Evolutionary conservation across 176 grass and related monocot genomes (phyloP).

Genomic region (Elaeis guineensis): DNA sequence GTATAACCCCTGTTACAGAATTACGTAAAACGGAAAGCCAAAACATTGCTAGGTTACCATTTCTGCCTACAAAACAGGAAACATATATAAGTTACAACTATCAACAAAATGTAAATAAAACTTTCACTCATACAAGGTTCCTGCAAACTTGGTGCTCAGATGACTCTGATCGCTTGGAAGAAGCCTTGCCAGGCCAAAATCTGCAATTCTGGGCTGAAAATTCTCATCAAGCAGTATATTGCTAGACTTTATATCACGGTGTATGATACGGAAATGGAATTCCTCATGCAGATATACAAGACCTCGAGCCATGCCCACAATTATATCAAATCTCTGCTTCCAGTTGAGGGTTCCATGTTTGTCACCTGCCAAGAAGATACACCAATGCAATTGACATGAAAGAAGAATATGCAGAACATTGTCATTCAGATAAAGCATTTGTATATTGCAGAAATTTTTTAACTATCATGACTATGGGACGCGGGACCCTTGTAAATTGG

Average conservation of each 20-base stretch:
- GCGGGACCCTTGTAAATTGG: too few species aligned
- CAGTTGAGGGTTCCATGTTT: conserved; percentile 56
- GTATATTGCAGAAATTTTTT: too few species aligned
- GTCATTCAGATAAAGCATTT: too few species aligned
- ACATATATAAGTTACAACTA: too few species aligned
- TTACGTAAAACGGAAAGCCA: neutral
- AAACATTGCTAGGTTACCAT: too few species aligned
- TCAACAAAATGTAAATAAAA: too few species aligned
- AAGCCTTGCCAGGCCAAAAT: conserved; percentile 78
- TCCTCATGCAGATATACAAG: conserved; percentile 78
- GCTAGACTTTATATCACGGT: conserved; percentile 77
- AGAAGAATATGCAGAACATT: too few species aligned
- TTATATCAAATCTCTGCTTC: conserved; percentile 68
- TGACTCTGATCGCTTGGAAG: conserved; percentile 71
- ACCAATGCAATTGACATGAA: too few species aligned
- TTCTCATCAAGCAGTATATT: conserved; percentile 75
- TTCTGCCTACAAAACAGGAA: too few species aligned
- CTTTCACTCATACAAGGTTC: conserved; percentile 60
- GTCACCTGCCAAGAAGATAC: conserved; percentile 31
- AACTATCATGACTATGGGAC: too few species aligned
- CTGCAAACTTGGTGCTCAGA: conserved; percentile 78
- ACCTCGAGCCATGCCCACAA: conserved; percentile 78
- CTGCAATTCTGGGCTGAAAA: conserved; percentile 65
- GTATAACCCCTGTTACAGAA: conserved; percentile 61
- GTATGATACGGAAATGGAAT: conserved; percentile 79